Evolutionary conservation across 345 rosid species (phyloP).

Genomic region (Syzygium aqueum): DNA sequence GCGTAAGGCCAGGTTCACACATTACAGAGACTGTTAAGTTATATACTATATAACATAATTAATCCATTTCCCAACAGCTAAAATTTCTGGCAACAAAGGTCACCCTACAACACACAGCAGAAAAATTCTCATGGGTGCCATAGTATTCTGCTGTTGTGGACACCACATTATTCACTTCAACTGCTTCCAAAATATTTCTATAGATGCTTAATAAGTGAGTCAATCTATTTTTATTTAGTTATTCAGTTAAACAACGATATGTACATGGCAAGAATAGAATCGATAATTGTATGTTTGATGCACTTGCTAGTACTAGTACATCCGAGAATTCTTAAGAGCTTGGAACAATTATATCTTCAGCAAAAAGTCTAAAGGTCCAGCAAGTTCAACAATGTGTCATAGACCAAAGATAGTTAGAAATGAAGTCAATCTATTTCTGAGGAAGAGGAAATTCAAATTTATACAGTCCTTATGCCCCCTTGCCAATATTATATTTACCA

Average conservation of each 20-base stretch:
- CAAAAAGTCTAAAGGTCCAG: neutral
- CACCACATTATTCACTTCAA: neutral
- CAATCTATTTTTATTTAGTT: neutral
- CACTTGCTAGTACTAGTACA: neutral
- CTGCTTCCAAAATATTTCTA: neutral
- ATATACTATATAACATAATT: neutral
- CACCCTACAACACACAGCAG: neutral
- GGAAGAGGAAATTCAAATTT: neutral
- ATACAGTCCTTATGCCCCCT: neutral
- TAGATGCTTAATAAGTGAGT: neutral
- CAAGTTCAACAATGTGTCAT: neutral
- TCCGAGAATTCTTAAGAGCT: neutral
- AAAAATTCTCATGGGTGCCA: neutral
- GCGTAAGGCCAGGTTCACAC: neutral
- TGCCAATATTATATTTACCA: neutral
- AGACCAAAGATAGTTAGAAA: neutral
- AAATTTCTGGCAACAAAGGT: neutral
- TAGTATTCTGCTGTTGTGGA: neutral
- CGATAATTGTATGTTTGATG: neutral
- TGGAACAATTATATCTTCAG: neutral
- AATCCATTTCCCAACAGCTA: neutral
- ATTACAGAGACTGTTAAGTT: neutral
- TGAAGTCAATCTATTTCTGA: neutral
- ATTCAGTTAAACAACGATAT: neutral
- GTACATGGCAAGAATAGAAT: neutral